Base-by-base conservation (phyloP, 192 early-diverging fungal species). In the Mortierella alpina region DNA sequence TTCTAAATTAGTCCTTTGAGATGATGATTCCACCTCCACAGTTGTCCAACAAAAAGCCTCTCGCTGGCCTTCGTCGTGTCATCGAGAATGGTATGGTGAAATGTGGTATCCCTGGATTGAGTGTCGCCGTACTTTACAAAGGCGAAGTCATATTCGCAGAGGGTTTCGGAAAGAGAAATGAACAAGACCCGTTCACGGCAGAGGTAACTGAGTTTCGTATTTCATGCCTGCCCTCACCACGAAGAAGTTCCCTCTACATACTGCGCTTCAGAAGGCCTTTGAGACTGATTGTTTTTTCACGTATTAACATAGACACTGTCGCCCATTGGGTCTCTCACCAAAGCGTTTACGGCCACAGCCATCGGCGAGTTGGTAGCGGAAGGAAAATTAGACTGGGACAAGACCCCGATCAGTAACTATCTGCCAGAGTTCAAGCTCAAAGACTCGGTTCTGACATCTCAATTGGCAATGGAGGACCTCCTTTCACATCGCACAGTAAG, bases 401-500 rank as follows among this genome's bases (percentile, higher is more conserved):
- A 15, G 42, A 71, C 59, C 5, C 20, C 69, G 7, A 59, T 71
- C n/a, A 44, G 31, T 9, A 53, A 59, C 5, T 71, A 71, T 20
- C 69, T 71, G 6, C 69, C 60, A 13, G 69, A 71, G 50, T 71
- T 71, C 8, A 17, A 71, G 42, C 59, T 71, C 51, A 61, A 71
- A 18, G 69, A 71, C 20, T 59, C 69, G 9, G 31, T 55, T 18
- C 50, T 71, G 11, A 71, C 69, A 2, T 53, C 58, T 23, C 69
- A 71, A 17, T 71, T 62, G 51, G 63, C 69, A 5, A 18, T 71
- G 14, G 58, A 49, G 20, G 69, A 71, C 15, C 40, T 71, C 2
- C 59, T 71, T 5, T 50, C 69, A 14, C 69, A 71, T 12, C 69
- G 69, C 18, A 71, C 69, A 13, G 69, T 71, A 62, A 62, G 69